Percentiles rank a stretch among this genome's conserved stretches.
phyloP scores from a whole-genome alignment of 176 grass and related monocot genomes.

The Carex parvula region DNA sequence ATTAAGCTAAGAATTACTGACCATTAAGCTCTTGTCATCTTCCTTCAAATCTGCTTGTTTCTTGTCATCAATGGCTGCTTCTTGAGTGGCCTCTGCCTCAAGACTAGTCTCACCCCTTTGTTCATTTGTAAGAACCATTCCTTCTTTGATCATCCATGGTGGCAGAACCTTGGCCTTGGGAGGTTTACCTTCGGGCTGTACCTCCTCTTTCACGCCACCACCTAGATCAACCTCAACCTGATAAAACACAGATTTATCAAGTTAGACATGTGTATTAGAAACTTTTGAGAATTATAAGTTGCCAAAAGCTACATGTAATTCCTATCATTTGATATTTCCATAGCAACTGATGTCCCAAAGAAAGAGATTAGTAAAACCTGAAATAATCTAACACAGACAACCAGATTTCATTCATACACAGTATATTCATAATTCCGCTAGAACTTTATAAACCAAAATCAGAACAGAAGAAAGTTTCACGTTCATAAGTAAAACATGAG shows the following conservation, averaged over 20 bases:
- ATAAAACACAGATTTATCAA: not conserved
- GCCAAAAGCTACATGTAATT: not conserved
- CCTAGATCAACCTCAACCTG: constrained; percentile 77
- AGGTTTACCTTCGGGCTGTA: constrained; percentile 53
- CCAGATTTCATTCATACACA: not conserved
- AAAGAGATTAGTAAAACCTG: not conserved
- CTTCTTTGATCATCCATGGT: constrained; percentile 95
- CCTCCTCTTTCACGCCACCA: constrained; percentile 58
- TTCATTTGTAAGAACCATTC: constrained; percentile 97
- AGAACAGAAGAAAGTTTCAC: not conserved
- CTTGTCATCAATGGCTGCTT: constrained; percentile 41
- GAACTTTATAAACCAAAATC: not conserved
- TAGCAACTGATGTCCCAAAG: no score
- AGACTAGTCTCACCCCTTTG: constrained; percentile 66
- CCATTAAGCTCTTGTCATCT: constrained; percentile 65
- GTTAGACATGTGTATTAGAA: not conserved
- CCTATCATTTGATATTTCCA: constrained; percentile 9
- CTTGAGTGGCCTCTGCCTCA: constrained; percentile 32
- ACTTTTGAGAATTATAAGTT: not conserved
- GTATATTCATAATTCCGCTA: not conserved
- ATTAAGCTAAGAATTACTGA: constrained; percentile 19
- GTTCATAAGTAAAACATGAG: not conserved
- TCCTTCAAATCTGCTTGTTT: constrained; percentile 53
- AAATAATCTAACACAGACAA: not conserved
- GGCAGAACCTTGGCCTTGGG: constrained; percentile 56